Percentiles rank a stretch among this genome's conserved stretches.
These are phyloP conservation scores for Pyrenochaeta sp. DNA, from an alignment of 2,329 filamentous ascomycete genomes.

Conservation along the genomic window DNA sequence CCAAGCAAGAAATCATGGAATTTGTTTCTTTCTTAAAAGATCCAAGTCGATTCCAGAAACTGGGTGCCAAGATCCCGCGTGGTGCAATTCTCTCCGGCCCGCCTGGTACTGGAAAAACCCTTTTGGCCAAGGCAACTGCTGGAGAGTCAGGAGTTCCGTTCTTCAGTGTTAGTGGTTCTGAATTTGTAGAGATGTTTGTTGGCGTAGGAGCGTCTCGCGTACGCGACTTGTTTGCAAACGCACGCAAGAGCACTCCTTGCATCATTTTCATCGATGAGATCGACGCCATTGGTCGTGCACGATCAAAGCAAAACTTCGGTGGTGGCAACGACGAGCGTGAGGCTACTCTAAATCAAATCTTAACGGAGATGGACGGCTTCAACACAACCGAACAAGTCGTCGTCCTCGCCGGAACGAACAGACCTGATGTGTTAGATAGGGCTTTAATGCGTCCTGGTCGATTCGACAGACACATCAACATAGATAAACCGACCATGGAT, in stretches of 20 bases:
- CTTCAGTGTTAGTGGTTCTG: slow-evolving; percentile 97
- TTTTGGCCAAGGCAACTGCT: slow-evolving; percentile 95
- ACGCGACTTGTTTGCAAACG: slow-evolving; percentile 91
- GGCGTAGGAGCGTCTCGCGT: slow-evolving; percentile 97
- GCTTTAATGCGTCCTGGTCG: slow-evolving; percentile 95
- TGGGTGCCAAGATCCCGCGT: slow-evolving; percentile 96
- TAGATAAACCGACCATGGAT: slow-evolving; percentile 95
- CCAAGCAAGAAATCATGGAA: slow-evolving; percentile 98
- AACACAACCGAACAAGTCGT: slow-evolving; percentile 97
- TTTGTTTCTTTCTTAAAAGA: slow-evolving; percentile 97
- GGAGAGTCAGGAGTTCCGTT: slow-evolving; percentile 97
- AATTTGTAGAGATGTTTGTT: slow-evolving; percentile 99
- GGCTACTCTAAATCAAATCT: slow-evolving; percentile 94
- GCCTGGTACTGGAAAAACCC: slow-evolving; percentile 96
- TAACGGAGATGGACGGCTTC: slow-evolving; percentile 99
- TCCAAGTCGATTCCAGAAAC: slow-evolving; percentile 87
- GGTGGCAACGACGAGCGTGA: slow-evolving; percentile 98
- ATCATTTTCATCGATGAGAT: slow-evolving; percentile 99
- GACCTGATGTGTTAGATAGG: slow-evolving; percentile 92
- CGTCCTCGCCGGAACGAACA: slow-evolving; percentile 94
- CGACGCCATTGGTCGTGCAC: slow-evolving; percentile 92
- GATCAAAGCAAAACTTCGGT: slow-evolving; percentile 81
- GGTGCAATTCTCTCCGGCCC: slow-evolving; percentile 97
- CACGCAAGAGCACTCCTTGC: slow-evolving; percentile 93
- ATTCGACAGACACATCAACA: slow-evolving; percentile 95